A percentile compares a stretch with the other conserved stretches of the same genome.
These are phyloP conservation scores for Blastocystis sp. DNA, from an alignment of 352 stramenopile genomes.

Conservation along the genomic window DNA sequence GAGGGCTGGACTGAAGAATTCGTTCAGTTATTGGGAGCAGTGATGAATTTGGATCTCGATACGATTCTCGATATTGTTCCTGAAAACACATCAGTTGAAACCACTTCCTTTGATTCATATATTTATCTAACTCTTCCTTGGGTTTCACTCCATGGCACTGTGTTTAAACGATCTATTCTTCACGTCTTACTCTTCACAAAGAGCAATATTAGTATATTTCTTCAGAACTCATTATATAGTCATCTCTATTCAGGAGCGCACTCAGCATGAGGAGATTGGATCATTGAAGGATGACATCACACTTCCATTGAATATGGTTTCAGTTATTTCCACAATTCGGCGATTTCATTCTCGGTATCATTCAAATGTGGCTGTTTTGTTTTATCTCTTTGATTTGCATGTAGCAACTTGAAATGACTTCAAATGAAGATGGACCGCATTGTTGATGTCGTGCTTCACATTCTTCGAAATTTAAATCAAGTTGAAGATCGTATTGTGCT, in stretches of 20 bases:
- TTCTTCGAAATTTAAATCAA: not conserved
- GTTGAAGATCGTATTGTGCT: constrained; percentile 1
- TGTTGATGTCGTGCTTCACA: not conserved
- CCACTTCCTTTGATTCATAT: not conserved
- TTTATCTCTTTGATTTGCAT: constrained; percentile 61
- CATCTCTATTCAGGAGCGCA: not conserved
- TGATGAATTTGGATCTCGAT: constrained; percentile 51
- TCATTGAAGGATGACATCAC: constrained; percentile 6
- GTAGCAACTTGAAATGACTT: not conserved
- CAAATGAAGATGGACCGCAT: constrained; percentile 17
- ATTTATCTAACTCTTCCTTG: constrained; percentile 19
- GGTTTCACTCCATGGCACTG: not conserved
- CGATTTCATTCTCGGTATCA: constrained; percentile 47
- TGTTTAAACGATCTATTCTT: not conserved
- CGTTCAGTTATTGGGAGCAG: constrained; percentile 16
- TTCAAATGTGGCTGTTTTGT: constrained; percentile 6
- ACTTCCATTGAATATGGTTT: constrained; percentile 10
- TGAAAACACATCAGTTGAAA: not conserved
- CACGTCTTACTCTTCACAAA: constrained; percentile 15
- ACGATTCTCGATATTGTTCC: constrained; percentile 46
- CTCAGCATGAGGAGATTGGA: not conserved
- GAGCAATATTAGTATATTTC: not conserved
- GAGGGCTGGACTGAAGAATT: not conserved
- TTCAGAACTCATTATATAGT: not conserved
- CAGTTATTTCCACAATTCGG: constrained; percentile 20